These are phyloP conservation scores for Phytophthora sansomeana DNA, from an alignment of 352 stramenopile genomes.

Conservation along the genomic window DNA sequence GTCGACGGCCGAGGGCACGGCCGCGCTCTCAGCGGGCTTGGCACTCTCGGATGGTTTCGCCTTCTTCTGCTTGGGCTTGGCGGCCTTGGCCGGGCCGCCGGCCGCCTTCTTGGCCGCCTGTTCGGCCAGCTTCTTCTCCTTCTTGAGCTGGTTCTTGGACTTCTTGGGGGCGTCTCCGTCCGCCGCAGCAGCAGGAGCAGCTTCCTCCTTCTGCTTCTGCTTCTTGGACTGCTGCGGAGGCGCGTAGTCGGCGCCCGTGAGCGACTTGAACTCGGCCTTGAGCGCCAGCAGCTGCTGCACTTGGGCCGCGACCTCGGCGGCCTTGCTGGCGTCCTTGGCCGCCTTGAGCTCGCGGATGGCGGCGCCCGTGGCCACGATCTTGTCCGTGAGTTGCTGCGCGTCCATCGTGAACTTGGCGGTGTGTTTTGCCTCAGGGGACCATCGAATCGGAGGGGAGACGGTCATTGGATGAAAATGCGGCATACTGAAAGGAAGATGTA, in stretches of 20 bases:
- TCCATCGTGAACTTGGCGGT: slow-evolving; percentile 37
- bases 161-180: slow-evolving; percentile 48
- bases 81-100: slow-evolving; percentile 29
- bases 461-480: slow-evolving; percentile 40
- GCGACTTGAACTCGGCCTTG: slow-evolving; percentile 83
- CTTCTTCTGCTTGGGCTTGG: slow-evolving; percentile 56
- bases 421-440: slow-evolving; percentile 2
- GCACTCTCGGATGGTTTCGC: slow-evolving; percentile 77
- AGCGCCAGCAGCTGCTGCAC: slow-evolving; percentile 74
- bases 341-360: slow-evolving; percentile 87
- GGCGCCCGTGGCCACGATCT: slow-evolving; percentile 79
- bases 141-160: slow-evolving; percentile 90
- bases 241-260: slow-evolving; percentile 78
- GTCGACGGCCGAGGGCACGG: slow-evolving; percentile 63
- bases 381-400: slow-evolving; percentile 47
- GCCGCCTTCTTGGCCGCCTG: slow-evolving; percentile 65
- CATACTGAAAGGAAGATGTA: slow-evolving; percentile 5
- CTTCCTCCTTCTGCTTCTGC: slow-evolving; percentile 43
- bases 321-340: slow-evolving; percentile 68
- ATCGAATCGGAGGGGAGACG: slow-evolving; percentile 15
- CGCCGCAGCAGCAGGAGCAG: slow-evolving; percentile 8
- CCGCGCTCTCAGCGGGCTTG: slow-evolving; percentile 67
- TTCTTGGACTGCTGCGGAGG: slow-evolving; percentile 52
- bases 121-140: slow-evolving; percentile 88
- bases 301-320: slow-evolving; percentile 48